Evolutionary conservation across 768 basidiomycete species (phyloP).

Genomic region (Termitomyces sp.): DNA sequence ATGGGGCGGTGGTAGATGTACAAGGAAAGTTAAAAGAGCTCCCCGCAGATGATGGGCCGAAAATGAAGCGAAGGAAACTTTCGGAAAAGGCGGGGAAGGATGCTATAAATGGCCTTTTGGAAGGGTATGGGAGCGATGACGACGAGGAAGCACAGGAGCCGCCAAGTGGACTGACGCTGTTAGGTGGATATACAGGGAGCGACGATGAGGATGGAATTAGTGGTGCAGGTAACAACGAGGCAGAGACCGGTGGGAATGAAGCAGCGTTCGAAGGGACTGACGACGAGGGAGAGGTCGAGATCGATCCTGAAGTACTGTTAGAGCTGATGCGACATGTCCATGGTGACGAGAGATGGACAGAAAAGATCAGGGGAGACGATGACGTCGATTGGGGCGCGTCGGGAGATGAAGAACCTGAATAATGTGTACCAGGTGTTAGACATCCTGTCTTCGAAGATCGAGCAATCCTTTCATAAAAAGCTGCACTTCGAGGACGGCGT

Average conservation of each 20-base stretch:
- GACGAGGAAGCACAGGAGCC: conserved; percentile 26
- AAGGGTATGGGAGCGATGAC: conserved; percentile 54
- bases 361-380: conserved; percentile 32
- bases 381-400: conserved; percentile 48
- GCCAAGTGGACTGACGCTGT: conserved; percentile 30
- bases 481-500: conserved; percentile 78
- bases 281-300: conserved; percentile 22
- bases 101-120: conserved; percentile 52
- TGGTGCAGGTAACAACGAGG: conserved; percentile 23
- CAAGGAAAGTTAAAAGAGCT: conserved; percentile 36
- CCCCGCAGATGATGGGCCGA: conserved; percentile 26
- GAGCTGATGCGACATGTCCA: conserved; percentile 35
- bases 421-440: conserved; percentile 25
- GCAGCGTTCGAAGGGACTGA: conserved; percentile 15
- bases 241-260: conserved; percentile 21
- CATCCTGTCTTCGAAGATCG: conserved; percentile 71
- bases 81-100: conserved; percentile 44
- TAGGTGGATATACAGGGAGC: conserved; percentile 45
- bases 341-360: conserved; percentile 20
- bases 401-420: conserved; percentile 22
- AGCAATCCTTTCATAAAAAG: conserved; percentile 79
- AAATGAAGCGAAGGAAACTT: conserved; percentile 53
- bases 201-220: conserved; percentile 28
- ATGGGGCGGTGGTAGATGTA: conserved; percentile 52
- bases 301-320: conserved; percentile 36